Base-by-base conservation (phyloP, 768 basidiomycete species). In the Sporobolomyces roseus region DNA sequence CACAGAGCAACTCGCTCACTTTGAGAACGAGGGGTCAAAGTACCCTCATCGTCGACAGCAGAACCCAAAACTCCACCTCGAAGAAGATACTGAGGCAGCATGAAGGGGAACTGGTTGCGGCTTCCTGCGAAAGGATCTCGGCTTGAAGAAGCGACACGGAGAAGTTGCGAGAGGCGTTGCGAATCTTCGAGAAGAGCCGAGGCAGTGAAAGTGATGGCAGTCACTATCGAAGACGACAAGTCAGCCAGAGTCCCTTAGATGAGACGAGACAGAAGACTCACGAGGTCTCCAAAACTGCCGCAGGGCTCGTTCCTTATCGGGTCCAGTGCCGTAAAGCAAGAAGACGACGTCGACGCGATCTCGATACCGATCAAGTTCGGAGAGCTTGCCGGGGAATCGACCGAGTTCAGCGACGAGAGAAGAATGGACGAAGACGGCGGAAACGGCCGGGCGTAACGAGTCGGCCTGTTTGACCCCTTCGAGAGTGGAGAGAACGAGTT, bases 391-490 rank as follows among this genome's bases (percentile, higher is more conserved):
- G 0, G 62, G 52, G 30, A 54, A 66, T 6, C 10, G 14, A 3
- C 65, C 70, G 48, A 71, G 35, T 35, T 63, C 55, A 12, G 1
- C 14, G 25, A 52, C 36, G 35, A 63, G 36, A 5, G 50, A 41
- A 8, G 41, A 36, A 46, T 71, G 70, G 4, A 71, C 65, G 48
- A 71, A 71, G 65, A 66, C 58, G 38, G 70, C 70, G 12, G 35
- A 23, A 30, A 71, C 65, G n/a, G 35, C 14, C 5, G n/a, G 4
- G 5, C 56, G 50, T 3, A 53, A 29, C 16, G 30, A 23, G 38
- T 63, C 70, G 29, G 62, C 62, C 33, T 71, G 70, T 48, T 60
- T 63, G 51, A 71, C 65, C 52, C 48, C 56, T 4, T 36, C 12
- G 36, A 63, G 5, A n/a, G 21, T 8, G 19, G 65, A 41, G 45